A percentile compares a stretch with the other conserved stretches of the same genome.
These are phyloP conservation scores for Cetraspora pellucida DNA, from an alignment of 192 early-diverging fungal species.

Conservation along the genomic window DNA sequence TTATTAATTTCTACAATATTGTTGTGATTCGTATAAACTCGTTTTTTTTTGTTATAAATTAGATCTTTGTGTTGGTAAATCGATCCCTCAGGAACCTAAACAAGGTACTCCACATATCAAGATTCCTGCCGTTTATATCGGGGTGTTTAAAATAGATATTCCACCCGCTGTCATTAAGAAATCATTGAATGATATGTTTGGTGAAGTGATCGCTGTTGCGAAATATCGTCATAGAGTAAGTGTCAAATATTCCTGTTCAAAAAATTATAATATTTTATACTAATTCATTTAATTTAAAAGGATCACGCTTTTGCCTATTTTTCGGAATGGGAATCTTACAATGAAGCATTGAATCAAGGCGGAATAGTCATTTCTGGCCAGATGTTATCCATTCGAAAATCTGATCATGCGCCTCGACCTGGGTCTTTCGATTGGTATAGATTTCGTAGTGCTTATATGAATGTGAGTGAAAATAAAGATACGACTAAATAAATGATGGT, in stretches of 20 bases:
- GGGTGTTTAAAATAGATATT: neutral
- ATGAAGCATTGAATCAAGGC: neutral
- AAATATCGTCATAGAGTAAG: conserved; percentile 4
- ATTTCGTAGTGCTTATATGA: conserved; percentile 1
- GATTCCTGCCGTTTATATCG: neutral
- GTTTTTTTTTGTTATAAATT: too few species aligned
- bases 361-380: neutral
- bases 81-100: neutral
- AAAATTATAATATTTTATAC: neutral
- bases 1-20: too few species aligned
- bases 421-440: neutral
- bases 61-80: neutral
- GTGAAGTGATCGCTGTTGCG: neutral
- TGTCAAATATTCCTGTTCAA: neutral
- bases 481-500: too few species aligned
- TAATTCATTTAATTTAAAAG: neutral
- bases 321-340: neutral
- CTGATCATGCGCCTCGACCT: neutral
- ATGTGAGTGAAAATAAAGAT: neutral
- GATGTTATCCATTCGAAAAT: neutral
- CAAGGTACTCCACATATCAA: neutral
- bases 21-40: too few species aligned
- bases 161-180: neutral
- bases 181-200: neutral
- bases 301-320: neutral